phyloP scores from a whole-genome alignment of 371 early-diverging fungal genomes.

The Batkoa obscura region DNA sequence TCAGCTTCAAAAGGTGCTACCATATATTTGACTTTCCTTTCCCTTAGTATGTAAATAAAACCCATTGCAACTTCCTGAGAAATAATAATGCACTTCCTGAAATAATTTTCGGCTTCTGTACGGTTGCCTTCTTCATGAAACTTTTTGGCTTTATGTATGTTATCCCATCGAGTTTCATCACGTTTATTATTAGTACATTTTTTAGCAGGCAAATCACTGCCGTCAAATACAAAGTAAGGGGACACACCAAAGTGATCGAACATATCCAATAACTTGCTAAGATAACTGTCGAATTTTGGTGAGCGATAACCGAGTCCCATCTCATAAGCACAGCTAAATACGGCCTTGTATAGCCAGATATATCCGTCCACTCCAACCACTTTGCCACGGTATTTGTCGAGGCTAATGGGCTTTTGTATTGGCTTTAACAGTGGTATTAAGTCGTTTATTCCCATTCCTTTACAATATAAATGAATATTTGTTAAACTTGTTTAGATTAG shows the following conservation, averaged over 20 bases:
- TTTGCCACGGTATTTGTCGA: conserved; percentile 42
- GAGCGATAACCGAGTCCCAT: conserved; percentile 40
- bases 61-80: conserved; percentile 58
- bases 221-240: conserved; percentile 95
- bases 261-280: conserved; percentile 47
- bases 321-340: conserved; percentile 59
- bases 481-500: too few species aligned
- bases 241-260: conserved; percentile 44
- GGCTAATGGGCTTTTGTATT: conserved; percentile 38
- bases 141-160: conserved; percentile 24
- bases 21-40: conserved; percentile 46
- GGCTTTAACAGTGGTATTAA: conserved; percentile 57
- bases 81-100: conserved; percentile 48
- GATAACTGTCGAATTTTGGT: conserved; percentile 38
- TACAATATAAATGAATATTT: too few species aligned
- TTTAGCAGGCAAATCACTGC: conserved; percentile 78
- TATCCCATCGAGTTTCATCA: conserved; percentile 23
- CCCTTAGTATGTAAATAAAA: conserved; percentile 52
- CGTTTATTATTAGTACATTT: conserved; percentile 52
- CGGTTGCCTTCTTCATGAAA: conserved; percentile 24
- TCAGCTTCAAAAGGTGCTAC: conserved; percentile 99
- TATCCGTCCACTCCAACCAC: conserved; percentile 81
- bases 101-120: conserved; percentile 41
- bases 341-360: conserved; percentile 82
- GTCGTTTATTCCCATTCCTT: conserved; percentile 68